These are phyloP conservation scores for Penicillium verrucosum DNA, from an alignment of 2,329 filamentous ascomycete genomes.

Conservation along the genomic window DNA sequence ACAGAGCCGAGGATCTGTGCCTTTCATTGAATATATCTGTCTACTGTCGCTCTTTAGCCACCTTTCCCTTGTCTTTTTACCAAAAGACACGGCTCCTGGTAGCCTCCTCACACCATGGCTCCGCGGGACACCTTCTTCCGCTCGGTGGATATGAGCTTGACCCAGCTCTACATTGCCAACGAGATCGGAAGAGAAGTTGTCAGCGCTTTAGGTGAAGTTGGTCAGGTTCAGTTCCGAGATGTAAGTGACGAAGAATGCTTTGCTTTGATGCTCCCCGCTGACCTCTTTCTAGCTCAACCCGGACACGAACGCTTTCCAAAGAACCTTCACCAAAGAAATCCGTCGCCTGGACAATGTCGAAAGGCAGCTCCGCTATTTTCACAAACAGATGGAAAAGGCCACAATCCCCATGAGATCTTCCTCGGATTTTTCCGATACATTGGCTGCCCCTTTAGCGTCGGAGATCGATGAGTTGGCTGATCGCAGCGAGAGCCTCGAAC, in stretches of 20 bases:
- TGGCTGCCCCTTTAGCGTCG: slow-evolving; percentile 82
- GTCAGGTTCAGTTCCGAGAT: slow-evolving; percentile 95
- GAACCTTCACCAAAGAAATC: slow-evolving; percentile 97
- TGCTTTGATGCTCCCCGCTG: slow-evolving; percentile 12
- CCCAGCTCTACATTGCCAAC: slow-evolving; percentile 98
- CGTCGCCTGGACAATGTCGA: slow-evolving; percentile 97
- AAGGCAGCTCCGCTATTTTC: slow-evolving; percentile 94
- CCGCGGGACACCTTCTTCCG: slow-evolving; percentile 93
- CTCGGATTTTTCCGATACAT: slow-evolving; percentile 81
- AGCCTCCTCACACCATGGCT: slow-evolving; percentile 51
- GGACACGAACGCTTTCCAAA: slow-evolving; percentile 89
- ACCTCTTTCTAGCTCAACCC: slow-evolving; percentile 70
- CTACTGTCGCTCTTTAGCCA: slow-evolving; percentile 6
- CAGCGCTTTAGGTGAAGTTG: slow-evolving; percentile 91
- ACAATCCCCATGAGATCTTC: slow-evolving; percentile 82
- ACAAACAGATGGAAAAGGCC: slow-evolving; percentile 91
- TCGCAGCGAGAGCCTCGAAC: slow-evolving; percentile 86
- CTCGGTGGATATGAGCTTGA: slow-evolving; percentile 99
- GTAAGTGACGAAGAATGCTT: slow-evolving; percentile 54
- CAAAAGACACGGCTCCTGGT: slow-evolving; percentile 21
- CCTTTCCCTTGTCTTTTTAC: slow-evolving; percentile 12
- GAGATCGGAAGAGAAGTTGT: slow-evolving; percentile 98
- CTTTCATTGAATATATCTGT: slow-evolving; percentile 13
- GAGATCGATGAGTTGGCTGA: slow-evolving; percentile 96
- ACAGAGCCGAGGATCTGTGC: slow-evolving; percentile 12